Conservation (phyloP, 306 rosid genomes). For the Rubus idaeus region DNA sequence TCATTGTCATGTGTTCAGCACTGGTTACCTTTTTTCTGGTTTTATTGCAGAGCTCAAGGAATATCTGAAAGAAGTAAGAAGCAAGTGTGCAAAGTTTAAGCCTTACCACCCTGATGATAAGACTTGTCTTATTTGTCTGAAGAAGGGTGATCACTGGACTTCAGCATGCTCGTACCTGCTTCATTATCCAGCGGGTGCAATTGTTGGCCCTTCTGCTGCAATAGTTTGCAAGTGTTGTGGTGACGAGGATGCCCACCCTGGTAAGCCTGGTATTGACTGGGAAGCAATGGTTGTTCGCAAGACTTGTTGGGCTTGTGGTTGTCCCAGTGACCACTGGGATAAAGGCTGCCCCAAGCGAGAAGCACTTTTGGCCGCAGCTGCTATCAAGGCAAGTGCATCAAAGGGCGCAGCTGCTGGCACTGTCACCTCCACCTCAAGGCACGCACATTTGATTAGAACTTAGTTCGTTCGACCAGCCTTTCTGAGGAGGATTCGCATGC, state of each 20-base stretch:
- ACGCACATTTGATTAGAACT: neutral
- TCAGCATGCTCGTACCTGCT: neutral
- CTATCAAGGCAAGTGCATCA: no score
- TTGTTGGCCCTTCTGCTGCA: neutral
- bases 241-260: neutral
- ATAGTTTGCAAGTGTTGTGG: neutral
- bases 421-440: neutral
- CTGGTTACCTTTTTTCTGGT: no score
- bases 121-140: neutral
- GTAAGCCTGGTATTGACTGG: neutral
- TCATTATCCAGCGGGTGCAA: neutral
- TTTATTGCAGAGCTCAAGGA: neutral
- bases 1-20: no score
- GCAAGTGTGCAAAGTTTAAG: neutral
- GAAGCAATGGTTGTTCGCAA: neutral
- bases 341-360: no score
- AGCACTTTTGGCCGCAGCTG: no score
- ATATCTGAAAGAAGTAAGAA: neutral
- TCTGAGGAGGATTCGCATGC: neutral
- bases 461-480: neutral
- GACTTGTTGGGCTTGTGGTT: neutral
- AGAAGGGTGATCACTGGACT: neutral
- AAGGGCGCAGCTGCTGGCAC: neutral
- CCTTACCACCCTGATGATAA: neutral
- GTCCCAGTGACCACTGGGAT: no score